A percentile compares a stretch with the other conserved stretches of the same genome.
Conservation (phyloP, 805 yeast genomes). For the Barnettozyma vustinii region DNA sequence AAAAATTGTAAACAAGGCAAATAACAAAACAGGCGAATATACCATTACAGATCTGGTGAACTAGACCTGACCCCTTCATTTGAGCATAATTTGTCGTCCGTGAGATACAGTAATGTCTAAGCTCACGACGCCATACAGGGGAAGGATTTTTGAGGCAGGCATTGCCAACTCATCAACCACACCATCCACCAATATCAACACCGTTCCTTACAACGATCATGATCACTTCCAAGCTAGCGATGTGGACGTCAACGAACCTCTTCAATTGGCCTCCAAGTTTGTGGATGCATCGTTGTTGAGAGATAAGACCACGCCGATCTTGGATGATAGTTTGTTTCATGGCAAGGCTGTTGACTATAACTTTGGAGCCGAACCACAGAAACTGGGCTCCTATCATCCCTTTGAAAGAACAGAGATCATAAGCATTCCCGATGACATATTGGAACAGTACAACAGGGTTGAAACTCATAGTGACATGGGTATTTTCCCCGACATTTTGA, state of each 20-base stretch:
- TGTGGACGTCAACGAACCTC: slow-evolving; percentile 31
- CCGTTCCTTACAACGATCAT: slow-evolving; percentile 18
- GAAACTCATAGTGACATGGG: slow-evolving; percentile 76
- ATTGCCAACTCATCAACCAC: slow-evolving; percentile 4
- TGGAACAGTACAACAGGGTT: slow-evolving; percentile 63
- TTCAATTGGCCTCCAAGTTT: slow-evolving; percentile 57
- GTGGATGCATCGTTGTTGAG: slow-evolving; percentile 52
- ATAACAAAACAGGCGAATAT: neutral
- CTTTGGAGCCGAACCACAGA: slow-evolving; percentile 46
- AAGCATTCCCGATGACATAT: slow-evolving; percentile 75
- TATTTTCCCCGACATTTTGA: slow-evolving; percentile 67
- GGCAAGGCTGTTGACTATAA: slow-evolving; percentile 63
- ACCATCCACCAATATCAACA: slow-evolving; percentile 8
- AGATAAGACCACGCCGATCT: slow-evolving; percentile 51
- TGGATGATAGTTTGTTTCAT: slow-evolving; percentile 42
- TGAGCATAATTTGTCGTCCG: neutral
- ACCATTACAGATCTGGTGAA: neutral
- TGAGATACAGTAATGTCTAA: neutral
- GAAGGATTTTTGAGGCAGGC: slow-evolving; percentile 15
- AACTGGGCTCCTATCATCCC: slow-evolving; percentile 54
- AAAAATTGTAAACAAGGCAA: neutral
- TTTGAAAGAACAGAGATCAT: slow-evolving; percentile 67
- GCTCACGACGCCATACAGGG: slow-evolving; percentile 22
- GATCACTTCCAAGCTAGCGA: slow-evolving; percentile 30
- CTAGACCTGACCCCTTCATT: neutral